A percentile compares a stretch with the other conserved stretches of the same genome.
Evolutionary conservation across 139 green algal species (phyloP).

Genomic region (Yamagishiella unicocca): DNA sequence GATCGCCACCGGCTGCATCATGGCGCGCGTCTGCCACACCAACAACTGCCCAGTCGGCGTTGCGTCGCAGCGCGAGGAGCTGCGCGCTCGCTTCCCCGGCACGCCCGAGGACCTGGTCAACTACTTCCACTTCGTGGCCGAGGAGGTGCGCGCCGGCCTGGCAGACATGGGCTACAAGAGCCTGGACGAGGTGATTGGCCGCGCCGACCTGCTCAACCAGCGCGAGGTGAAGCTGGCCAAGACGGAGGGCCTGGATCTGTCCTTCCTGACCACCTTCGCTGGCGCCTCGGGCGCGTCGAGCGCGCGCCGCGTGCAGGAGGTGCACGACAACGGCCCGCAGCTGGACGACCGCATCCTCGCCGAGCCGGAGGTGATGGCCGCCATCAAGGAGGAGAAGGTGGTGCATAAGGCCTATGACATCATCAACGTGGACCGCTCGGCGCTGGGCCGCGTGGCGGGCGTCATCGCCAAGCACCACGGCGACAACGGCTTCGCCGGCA

Average conservation of each 20-base stretch:
- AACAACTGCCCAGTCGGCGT: conserved; percentile 99
- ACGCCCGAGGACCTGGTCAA: conserved; percentile 94
- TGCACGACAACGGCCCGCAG: conserved; percentile 85
- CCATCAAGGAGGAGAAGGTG: conserved; percentile 55
- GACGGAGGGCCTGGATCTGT: conserved; percentile 93
- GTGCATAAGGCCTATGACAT: conserved; percentile 78
- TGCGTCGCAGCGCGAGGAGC: conserved; percentile 96
- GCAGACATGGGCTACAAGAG: conserved; percentile 83
- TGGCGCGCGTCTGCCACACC: conserved; percentile 99
- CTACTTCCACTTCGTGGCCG: conserved; percentile 97
- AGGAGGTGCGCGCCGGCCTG: conserved; percentile 89
- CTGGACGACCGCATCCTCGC: conserved; percentile 96
- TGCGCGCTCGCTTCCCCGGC: conserved; percentile 97
- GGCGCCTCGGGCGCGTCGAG: conserved; percentile 59
- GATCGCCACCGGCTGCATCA: conserved; percentile 99
- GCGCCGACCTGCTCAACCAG: conserved; percentile 83
- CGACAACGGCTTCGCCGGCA: conserved; percentile 86
- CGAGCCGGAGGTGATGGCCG: conserved; percentile 81
- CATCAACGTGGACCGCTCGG: conserved; percentile 89
- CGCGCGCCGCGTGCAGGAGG: conserved; percentile 62
- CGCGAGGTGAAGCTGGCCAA: conserved; percentile 83
- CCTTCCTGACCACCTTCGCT: conserved; percentile 91
- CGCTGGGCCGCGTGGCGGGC: conserved; percentile 84
- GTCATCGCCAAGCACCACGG: conserved; percentile 88
- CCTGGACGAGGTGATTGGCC: conserved; percentile 95